These are phyloP conservation scores for Penicillium sumatraense DNA, from an alignment of 2,329 filamentous ascomycete species.

Conservation along the genomic window DNA sequence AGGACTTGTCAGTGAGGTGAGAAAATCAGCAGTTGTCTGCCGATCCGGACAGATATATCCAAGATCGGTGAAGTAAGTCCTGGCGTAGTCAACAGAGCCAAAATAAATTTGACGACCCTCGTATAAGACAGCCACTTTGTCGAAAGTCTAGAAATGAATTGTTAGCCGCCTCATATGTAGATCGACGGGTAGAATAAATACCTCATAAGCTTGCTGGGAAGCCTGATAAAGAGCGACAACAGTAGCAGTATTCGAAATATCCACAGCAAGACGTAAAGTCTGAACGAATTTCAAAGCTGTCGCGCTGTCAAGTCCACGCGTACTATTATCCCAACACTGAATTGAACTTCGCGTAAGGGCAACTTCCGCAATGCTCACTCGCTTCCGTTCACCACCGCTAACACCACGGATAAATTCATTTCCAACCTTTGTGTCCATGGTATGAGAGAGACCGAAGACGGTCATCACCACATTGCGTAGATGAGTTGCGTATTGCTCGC, in stretches of 20 bases:
- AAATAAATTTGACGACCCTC: slow-evolving; percentile 77
- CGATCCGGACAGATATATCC: slow-evolving; percentile 67
- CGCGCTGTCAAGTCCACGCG: slow-evolving; percentile 51
- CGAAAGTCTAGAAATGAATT: slow-evolving; percentile 51
- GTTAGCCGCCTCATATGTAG: background rate
- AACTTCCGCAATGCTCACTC: slow-evolving; percentile 61
- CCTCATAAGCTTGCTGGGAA: slow-evolving; percentile 38
- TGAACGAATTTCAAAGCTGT: slow-evolving; percentile 57
- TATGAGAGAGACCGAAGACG: slow-evolving; percentile 47
- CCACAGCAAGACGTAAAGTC: background rate
- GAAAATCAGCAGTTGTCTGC: slow-evolving; percentile 70
- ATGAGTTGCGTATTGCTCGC: slow-evolving; percentile 43
- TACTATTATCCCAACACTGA: slow-evolving; percentile 6
- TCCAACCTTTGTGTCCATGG: slow-evolving; percentile 49
- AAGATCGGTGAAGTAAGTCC: slow-evolving; percentile 67
- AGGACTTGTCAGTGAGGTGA: slow-evolving; percentile 69
- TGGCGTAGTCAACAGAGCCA: slow-evolving; percentile 63
- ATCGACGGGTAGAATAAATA: slow-evolving; percentile 24
- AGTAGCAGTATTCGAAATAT: background rate
- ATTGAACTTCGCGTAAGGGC: background rate
- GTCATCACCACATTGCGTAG: slow-evolving; percentile 48
- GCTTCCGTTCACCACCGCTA: slow-evolving; percentile 61
- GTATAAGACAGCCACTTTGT: slow-evolving; percentile 72
- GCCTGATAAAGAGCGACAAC: slow-evolving; percentile 57
- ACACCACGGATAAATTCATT: slow-evolving; percentile 62